Conservation (phyloP, 306 rosid genomes). For the Luffa aegyptiaca region DNA sequence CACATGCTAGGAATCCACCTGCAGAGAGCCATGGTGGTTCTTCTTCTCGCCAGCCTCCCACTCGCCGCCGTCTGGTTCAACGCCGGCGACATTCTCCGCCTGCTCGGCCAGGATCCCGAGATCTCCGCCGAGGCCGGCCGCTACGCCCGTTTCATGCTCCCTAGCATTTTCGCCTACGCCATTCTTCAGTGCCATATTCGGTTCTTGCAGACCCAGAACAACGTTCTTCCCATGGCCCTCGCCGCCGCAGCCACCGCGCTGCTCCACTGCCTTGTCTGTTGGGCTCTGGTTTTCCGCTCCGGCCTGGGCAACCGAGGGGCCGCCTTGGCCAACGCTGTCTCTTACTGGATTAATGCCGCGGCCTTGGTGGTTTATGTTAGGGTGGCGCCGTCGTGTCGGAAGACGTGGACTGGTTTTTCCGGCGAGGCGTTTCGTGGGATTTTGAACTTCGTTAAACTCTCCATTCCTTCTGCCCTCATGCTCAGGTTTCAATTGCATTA, state of each 20-base stretch:
- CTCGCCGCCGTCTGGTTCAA: conserved; percentile 28
- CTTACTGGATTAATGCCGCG: conserved; percentile 30
- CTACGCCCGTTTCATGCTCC: conserved; percentile 30
- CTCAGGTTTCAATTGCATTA: conserved; percentile 18
- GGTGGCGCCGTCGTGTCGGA: conserved; percentile 24
- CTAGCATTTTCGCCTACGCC: conserved; percentile 25
- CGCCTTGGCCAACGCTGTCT: conserved; percentile 25
- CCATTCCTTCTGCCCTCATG: conserved; percentile 39
- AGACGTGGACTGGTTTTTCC: conserved; percentile 35
- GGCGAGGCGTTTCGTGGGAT: conserved; percentile 29
- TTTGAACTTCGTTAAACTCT: conserved; percentile 18
- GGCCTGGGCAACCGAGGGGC: conserved; percentile 33
- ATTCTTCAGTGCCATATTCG: conserved; percentile 20
- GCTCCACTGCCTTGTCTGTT: conserved; percentile 18
- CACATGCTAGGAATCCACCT: conserved; percentile 28
- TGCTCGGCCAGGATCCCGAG: conserved; percentile 33
- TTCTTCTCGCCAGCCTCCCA: conserved; percentile 27
- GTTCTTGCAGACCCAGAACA: conserved; percentile 32
- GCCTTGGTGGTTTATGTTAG: conserved; percentile 22
- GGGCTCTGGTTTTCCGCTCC: conserved; percentile 24
- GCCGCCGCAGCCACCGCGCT: conserved; percentile 13
- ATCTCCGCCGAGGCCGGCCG: conserved; percentile 31
- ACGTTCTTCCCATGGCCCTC: conserved; percentile 24
- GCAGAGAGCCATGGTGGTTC: conserved; percentile 37
- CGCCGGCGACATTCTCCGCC: conserved; percentile 28